Evolutionary conservation across 371 early-diverging fungal species (phyloP), one percentile per base, ranked within the genome.

Genomic region (Mucor irregularis): DNA sequence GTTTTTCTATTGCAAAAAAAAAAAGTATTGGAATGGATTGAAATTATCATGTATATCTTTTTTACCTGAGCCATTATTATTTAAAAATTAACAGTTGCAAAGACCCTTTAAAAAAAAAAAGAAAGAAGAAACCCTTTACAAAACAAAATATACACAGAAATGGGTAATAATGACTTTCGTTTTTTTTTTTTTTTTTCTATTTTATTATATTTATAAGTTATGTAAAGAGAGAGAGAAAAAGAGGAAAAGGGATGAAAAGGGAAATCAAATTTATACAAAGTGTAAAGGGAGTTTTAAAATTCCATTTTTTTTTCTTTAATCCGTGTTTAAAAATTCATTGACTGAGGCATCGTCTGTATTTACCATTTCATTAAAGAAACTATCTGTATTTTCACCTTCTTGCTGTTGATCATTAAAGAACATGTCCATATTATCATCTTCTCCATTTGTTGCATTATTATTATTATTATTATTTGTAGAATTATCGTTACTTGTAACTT

Each of bases 351-450:
- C 75, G 16, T 73, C 70, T 19, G 76, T 63, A 49, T 76, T 76
- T 2, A 77, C 72, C 78, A 77, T 77, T 26, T 77, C 74, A 53
- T 72, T 63, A 56, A 77, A 77, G 51, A 71, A 74, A 26, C 74
- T 74, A 52, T 65, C 72, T 26, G 49, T 53, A 17, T 31, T 47
- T 8, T 58, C 66, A 24, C 62, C 66, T 19, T 55, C 48, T 17
- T 56, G 56, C n/a, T 48, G 44, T 24, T 62, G 49, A 37, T 70
- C 48, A 35, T 66, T 38, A 50, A 62, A 62, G 19, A 51, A 65
- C 43, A 68, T 56, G 29, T 62, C 72, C 56, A 63, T 56, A 29
- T 53, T 56, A 16, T 57, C 49, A 21, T 35, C 46, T 26, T 37
- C 30, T 10, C n/a, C 19, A 11, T 35, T 45, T 13, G 30, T 42